Percentiles rank a stretch among this genome's conserved stretches.
Evolutionary conservation across 805 yeast genomes (phyloP).

Genomic region (Kregervanrija fluxuum): DNA sequence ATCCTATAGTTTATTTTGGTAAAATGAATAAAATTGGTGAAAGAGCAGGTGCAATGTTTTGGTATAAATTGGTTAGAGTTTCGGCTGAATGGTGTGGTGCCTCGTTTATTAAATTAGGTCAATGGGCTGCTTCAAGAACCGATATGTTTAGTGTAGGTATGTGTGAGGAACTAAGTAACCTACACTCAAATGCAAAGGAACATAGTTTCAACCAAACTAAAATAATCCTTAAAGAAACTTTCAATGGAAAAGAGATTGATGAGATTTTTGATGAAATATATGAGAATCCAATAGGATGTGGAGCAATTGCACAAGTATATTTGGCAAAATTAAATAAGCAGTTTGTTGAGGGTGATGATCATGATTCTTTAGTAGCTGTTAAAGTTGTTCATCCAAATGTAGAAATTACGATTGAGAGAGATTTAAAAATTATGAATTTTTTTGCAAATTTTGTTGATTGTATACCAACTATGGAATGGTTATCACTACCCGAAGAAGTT

Average conservation of each 20-base stretch:
- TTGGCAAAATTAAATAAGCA: constrained; percentile 52
- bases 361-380: constrained; percentile 67
- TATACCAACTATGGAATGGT: constrained; percentile 97
- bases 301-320: constrained; percentile 97
- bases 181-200: constrained; percentile 78
- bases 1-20: constrained; percentile 62
- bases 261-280: constrained; percentile 77
- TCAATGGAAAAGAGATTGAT: constrained; percentile 46
- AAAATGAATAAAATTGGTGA: constrained; percentile 32
- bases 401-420: constrained; percentile 64
- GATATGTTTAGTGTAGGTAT: constrained; percentile 79
- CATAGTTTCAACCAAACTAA: constrained; percentile 64
- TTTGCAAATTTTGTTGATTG: constrained; percentile 65
- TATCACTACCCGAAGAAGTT: constrained; percentile 90
- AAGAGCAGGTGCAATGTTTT: constrained; percentile 55
- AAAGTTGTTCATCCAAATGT: constrained; percentile 91
- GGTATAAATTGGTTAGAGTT: constrained; percentile 62
- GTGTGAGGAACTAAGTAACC: constrained; percentile 65
- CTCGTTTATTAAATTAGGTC: constrained; percentile 85
- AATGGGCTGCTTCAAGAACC: constrained; percentile 98
- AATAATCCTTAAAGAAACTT: constrained; percentile 49
- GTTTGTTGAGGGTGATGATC: constrained; percentile 26
- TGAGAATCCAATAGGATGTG: constrained; percentile 83
- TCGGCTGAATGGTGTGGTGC: constrained; percentile 86
- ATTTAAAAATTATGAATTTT: constrained; percentile 72